These are phyloP conservation scores for Vaccinium macrocarpon DNA, from an alignment of 148 eudicot species.

Conservation along the genomic window DNA sequence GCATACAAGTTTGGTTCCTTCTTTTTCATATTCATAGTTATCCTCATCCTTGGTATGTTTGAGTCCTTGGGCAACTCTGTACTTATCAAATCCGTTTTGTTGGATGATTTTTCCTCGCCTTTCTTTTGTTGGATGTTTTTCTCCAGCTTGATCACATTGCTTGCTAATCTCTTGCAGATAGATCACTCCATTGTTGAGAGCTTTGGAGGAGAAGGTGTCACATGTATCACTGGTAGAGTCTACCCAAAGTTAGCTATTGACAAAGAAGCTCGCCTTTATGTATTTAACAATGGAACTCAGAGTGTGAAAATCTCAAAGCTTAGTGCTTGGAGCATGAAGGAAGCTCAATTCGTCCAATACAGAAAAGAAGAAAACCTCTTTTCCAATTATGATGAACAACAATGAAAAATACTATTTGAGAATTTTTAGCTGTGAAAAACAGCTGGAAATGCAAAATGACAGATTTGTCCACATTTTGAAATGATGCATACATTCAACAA, in stretches of 20 bases:
- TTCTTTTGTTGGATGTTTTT: background rate
- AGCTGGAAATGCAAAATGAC: background rate
- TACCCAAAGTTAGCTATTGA: conserved; percentile 16
- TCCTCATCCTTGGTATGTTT: background rate
- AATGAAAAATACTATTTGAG: background rate
- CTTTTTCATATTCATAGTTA: background rate
- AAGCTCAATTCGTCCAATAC: conserved; percentile 2
- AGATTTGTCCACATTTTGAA: background rate
- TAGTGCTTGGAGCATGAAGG: conserved; percentile 5
- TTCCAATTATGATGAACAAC: background rate
- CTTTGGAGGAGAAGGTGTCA: conserved; percentile 22
- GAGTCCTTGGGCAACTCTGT: background rate
- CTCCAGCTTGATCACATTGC: background rate
- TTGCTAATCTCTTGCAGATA: conserved; percentile 11
- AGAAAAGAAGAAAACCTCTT: background rate
- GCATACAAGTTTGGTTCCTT: background rate
- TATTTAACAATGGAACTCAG: conserved; percentile 26
- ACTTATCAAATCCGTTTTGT: background rate
- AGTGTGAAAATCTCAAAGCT: conserved; percentile 13
- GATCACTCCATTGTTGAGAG: conserved; percentile 32
- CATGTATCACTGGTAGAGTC: conserved; percentile 25
- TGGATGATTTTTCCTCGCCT: too few relatives aligned
- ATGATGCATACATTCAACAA: too few relatives aligned
- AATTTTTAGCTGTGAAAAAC: background rate
- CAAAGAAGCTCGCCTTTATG: conserved; percentile 17